Base-by-base conservation (phyloP, 805 yeast genomes). In the Metahyphopichia silvanorum region DNA sequence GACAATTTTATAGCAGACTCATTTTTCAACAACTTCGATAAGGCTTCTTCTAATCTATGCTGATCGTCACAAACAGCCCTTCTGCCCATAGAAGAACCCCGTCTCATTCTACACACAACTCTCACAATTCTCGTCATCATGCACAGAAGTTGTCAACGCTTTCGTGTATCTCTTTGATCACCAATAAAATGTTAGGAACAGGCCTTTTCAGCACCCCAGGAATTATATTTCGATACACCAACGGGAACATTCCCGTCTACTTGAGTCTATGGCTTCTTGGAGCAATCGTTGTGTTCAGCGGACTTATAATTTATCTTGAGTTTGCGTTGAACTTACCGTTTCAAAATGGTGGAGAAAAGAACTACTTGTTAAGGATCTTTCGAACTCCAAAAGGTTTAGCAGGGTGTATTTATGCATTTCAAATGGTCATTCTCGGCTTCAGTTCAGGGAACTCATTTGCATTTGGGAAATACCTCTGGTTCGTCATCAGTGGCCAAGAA, bases 381-480 rank as follows among this genome's bases (percentile, higher is more conserved):
- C 46, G 47, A 6, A 25, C 35, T 7, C 66, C 69, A 19, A 45
- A 45, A 27, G 64, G 69, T 7, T 43, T 65, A 16, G 47, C 49
- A 22, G 69, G 70, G 3, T 60, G 66, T 33, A 42, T 61, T 3
- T 65, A 65, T 38, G 72, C 81, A 3, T 69, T 77, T 27, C 70
- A 69, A 31, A 69, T 75, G 37, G 77, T 79, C n/a, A 42, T 77
- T 16, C 54, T 79, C 10, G 80, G 82, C 2, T 76, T 77, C 48
- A 73, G 81, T 35, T 72, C 82, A 5, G 80, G 82, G 2, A 79
- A 79, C 44, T 64, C 79, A 16, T 77, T 71, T 47, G 84, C 84
- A 0, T 77, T 79, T 53, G 86, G 86, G 3, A 68, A 75, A 36
- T 79, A 79, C 47, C 47, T 77, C 5, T 63, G 76, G 39, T 65